Conservation (phyloP, 1,284 basidiomycete genomes). For the Sanghuangporus weigelae region DNA sequence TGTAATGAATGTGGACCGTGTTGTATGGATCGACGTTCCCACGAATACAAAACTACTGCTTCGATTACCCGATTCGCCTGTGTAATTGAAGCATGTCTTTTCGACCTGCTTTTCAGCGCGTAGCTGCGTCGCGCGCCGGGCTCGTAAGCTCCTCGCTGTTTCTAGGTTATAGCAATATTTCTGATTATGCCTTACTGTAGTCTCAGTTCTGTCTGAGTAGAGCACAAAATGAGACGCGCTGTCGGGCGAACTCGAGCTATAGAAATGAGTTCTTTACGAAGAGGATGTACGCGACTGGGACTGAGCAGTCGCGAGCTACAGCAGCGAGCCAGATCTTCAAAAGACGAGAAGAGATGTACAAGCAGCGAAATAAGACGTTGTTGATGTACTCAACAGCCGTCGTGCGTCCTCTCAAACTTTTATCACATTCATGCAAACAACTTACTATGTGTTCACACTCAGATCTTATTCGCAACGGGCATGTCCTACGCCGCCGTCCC, state of each 20-base stretch:
- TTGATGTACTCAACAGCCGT: slow-evolving; percentile 78
- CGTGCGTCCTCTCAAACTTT: slow-evolving; percentile 39
- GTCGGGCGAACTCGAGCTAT: neutral
- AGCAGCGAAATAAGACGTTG: slow-evolving; percentile 61
- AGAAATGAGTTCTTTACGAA: neutral
- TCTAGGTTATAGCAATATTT: neutral
- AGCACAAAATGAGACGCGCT: neutral
- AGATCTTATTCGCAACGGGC: slow-evolving; percentile 81
- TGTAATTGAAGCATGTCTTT: neutral
- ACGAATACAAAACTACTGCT: neutral
- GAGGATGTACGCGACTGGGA: slow-evolving; percentile 5
- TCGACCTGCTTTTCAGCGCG: slow-evolving; percentile 3
- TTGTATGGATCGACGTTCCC: neutral
- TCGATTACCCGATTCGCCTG: neutral
- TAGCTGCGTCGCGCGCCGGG: neutral
- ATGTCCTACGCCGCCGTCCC: slow-evolving; percentile 96
- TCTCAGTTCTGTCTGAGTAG: slow-evolving; percentile 10
- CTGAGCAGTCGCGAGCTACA: neutral
- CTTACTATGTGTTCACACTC: neutral
- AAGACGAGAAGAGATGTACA: slow-evolving; percentile 32
- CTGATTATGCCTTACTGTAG: neutral
- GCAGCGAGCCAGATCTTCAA: slow-evolving; percentile 2
- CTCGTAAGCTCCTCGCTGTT: neutral
- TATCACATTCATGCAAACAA: slow-evolving; percentile 1
- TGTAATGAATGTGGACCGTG: neutral